Evolutionary conservation across 2,329 filamentous ascomycete genomes (phyloP).

Genomic region (Botrytis pseudocinerea): DNA sequence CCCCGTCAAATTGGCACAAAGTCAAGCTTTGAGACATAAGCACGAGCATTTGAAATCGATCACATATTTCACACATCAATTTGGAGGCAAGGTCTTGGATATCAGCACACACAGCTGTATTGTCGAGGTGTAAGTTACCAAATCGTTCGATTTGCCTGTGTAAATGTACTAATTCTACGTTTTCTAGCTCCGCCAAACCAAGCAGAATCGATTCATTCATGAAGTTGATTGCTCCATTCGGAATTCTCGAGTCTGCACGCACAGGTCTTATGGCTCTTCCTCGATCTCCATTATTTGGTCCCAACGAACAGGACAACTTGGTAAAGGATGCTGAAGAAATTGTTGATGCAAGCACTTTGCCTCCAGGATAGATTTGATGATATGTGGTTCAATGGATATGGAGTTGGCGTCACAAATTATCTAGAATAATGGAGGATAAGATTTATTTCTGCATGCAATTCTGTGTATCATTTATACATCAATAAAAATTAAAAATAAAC

Average conservation of each 20-base stretch:
- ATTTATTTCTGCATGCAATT: conserved; percentile 25
- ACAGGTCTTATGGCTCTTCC: conserved; percentile 97
- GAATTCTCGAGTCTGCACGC: conserved; percentile 91
- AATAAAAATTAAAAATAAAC: conserved; percentile 5
- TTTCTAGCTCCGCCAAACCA: conserved; percentile 73
- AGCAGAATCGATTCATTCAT: conserved; percentile 95
- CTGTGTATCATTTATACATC: conserved; percentile 23
- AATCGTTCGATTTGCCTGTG: background rate
- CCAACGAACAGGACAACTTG: conserved; percentile 62
- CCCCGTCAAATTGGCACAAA: conserved; percentile 79
- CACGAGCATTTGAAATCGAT: conserved; percentile 96
- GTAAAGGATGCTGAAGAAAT: conserved; percentile 90
- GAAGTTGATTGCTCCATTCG: conserved; percentile 91
- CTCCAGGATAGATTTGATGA: conserved; percentile 68
- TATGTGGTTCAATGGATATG: conserved; percentile 29
- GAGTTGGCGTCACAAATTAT: conserved; percentile 31
- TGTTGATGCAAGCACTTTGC: conserved; percentile 90
- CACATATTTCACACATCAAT: conserved; percentile 95
- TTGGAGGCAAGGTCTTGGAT: conserved; percentile 94
- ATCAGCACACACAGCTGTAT: conserved; percentile 99
- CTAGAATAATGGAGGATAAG: conserved; percentile 27
- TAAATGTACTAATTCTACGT: conserved; percentile 26
- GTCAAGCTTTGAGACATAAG: conserved; percentile 91
- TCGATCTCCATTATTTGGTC: conserved; percentile 80
- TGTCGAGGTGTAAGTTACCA: conserved; percentile 78